Percentiles rank a stretch among this genome's conserved stretches.
phyloP scores from a whole-genome alignment of 805 yeast genomes.

The Metschnikowia noctiluminum region DNA sequence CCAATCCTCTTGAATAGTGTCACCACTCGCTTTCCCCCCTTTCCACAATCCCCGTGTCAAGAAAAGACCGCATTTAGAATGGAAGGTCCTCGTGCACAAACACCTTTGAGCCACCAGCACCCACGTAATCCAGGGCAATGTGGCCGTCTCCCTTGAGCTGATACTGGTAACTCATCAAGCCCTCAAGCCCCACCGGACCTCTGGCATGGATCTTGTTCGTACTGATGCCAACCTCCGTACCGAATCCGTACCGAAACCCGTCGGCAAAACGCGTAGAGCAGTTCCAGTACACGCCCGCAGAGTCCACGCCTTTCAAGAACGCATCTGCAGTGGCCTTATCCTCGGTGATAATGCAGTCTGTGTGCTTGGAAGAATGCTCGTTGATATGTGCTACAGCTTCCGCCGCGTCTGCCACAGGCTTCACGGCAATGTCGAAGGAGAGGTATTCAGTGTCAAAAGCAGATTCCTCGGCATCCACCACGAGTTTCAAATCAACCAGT shows the following conservation, averaged over 20 bases:
- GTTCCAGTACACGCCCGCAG: slow-evolving; percentile 97
- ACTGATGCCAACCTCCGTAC: slow-evolving; percentile 97
- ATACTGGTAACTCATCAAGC: slow-evolving; percentile 92
- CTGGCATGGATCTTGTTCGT: slow-evolving; percentile 97
- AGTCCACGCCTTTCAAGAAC: slow-evolving; percentile 83
- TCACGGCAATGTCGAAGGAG: slow-evolving; percentile 78
- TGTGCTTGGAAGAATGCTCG: slow-evolving; percentile 90
- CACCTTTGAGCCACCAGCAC: slow-evolving; percentile 82
- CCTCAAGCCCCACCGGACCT: slow-evolving; percentile 98
- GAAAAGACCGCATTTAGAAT: slow-evolving; percentile 1
- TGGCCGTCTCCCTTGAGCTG: slow-evolving; percentile 92
- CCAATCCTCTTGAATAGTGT: no score
- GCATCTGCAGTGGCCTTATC: slow-evolving; percentile 64
- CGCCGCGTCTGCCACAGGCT: slow-evolving; percentile 51
- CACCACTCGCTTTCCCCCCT: no score
- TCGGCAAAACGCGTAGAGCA: slow-evolving; percentile 97
- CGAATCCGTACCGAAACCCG: slow-evolving; percentile 97
- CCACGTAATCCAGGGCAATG: slow-evolving; percentile 84
- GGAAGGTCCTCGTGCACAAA: slow-evolving; percentile 70
- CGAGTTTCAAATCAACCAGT: slow-evolving; percentile 21
- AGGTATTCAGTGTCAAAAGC: slow-evolving; percentile 85
- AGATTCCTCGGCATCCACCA: slow-evolving; percentile 51
- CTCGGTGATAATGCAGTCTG: slow-evolving; percentile 87
- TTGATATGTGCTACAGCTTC: slow-evolving; percentile 88
- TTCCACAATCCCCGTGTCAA: no score